Conservation (phyloP, 1,284 basidiomycete species). For the Phellopilus nigrolimitatus region DNA sequence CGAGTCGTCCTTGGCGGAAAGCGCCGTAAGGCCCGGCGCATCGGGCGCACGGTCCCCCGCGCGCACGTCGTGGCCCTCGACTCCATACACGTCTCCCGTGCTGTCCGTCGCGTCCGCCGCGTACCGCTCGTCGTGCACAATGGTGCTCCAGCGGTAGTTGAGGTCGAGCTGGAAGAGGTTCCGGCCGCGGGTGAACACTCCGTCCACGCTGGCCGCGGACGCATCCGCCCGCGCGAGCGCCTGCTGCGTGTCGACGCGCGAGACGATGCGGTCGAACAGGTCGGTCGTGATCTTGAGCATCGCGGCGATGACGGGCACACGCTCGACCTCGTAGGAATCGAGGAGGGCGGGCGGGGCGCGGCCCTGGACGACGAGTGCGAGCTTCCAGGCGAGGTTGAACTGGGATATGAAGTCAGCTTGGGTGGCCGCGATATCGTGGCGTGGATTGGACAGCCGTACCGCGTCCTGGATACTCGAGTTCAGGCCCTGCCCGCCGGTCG, state of each 20-base stretch:
- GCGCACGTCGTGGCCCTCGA: background rate
- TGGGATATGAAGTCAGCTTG: background rate
- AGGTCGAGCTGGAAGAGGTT: conserved; percentile 22
- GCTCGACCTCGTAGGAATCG: conserved; percentile 9
- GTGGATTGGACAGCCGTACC: too few species aligned
- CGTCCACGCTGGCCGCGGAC: background rate
- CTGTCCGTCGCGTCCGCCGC: background rate
- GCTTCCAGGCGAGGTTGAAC: conserved; percentile 31
- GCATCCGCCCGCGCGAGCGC: background rate
- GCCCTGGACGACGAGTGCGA: conserved; percentile 28
- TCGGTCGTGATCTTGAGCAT: background rate
- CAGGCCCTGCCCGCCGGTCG: conserved; percentile 41
- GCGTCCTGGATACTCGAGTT: conserved; percentile 39
- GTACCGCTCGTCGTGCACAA: conserved; percentile 21
- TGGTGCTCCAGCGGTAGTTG: conserved; percentile 24
- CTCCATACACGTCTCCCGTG: conserved; percentile 11
- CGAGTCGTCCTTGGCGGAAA: background rate
- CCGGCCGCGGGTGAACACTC: conserved; percentile 5
- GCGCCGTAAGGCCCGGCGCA: background rate
- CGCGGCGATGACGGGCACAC: background rate
- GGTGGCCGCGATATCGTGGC: too few species aligned
- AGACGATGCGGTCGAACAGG: background rate
- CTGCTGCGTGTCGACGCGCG: background rate
- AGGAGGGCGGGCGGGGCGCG: conserved; percentile 1
- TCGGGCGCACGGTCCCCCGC: conserved; percentile 11